Conservation (phyloP, 2,329 filamentous ascomycete genomes). For the Aspergillus vadensis region DNA sequence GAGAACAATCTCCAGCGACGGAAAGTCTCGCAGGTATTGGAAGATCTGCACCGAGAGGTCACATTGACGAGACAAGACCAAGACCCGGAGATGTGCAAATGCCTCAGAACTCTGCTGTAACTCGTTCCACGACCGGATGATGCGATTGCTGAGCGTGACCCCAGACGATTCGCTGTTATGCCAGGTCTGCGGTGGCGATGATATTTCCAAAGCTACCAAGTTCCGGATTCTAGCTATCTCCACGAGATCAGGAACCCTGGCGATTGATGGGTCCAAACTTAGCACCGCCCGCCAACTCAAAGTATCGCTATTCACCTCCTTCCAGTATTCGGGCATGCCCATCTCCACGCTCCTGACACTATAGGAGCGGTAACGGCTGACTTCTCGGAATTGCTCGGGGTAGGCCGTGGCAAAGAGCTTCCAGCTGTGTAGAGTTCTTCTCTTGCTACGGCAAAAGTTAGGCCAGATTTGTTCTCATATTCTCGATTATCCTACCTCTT, state of each 20-base stretch:
- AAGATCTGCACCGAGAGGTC: constrained; percentile 36
- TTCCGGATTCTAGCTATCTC: constrained; percentile 42
- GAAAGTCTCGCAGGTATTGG: constrained; percentile 38
- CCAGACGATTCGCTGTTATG: constrained; percentile 15
- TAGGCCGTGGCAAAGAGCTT: constrained; percentile 45
- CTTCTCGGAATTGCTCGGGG: constrained; percentile 35
- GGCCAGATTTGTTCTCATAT: background rate
- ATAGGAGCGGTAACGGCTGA: constrained; percentile 33
- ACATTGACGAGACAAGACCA: constrained; percentile 39
- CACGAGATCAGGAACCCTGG: constrained; percentile 39
- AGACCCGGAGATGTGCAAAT: constrained; percentile 41
- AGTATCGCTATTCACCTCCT: constrained; percentile 34
- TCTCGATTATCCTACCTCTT: constrained; percentile 32
- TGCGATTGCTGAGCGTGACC: constrained; percentile 39
- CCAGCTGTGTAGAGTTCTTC: constrained; percentile 47
- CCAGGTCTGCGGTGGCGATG: constrained; percentile 22
- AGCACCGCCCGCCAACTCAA: constrained; percentile 40
- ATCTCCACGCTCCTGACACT: constrained; percentile 33
- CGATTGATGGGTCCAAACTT: constrained; percentile 35
- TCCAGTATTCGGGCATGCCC: constrained; percentile 39
- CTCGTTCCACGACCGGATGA: constrained; percentile 47
- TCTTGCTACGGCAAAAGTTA: constrained; percentile 29
- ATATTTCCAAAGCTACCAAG: constrained; percentile 43
- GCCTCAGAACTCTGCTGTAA: constrained; percentile 31
- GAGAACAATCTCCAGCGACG: constrained; percentile 39